Conservation (phyloP, 1,284 basidiomycete genomes). For the Trichosporon faecale region DNA sequence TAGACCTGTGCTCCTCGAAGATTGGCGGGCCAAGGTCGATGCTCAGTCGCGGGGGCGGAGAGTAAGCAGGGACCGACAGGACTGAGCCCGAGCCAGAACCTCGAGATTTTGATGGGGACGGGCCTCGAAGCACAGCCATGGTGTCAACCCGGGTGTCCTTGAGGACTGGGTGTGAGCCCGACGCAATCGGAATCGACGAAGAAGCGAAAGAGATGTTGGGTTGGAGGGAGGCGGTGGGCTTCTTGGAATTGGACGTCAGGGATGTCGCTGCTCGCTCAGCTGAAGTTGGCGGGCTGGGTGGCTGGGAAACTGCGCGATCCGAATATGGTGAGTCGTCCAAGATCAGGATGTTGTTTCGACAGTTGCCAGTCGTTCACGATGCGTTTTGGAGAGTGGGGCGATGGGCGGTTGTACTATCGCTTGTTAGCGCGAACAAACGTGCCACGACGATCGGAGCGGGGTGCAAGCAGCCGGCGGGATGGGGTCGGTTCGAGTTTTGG, state of each 20-base stretch:
- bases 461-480: background rate
- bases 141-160: background rate
- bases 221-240: background rate
- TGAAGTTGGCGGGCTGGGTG: background rate
- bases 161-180: background rate
- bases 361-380: background rate
- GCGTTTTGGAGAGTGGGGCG: background rate
- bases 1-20: slow-evolving; percentile 3
- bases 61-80: background rate
- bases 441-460: slow-evolving; percentile 2
- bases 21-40: slow-evolving; percentile 4
- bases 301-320: background rate
- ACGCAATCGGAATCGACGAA: background rate
- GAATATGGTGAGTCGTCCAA: background rate
- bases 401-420: background rate
- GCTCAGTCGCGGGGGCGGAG: background rate
- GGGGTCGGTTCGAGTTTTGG: background rate
- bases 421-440: background rate
- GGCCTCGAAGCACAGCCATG: slow-evolving; percentile 6
- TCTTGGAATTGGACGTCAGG: background rate
- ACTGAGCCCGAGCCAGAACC: background rate
- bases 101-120: background rate
- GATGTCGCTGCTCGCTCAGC: background rate
- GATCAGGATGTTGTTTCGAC: background rate
- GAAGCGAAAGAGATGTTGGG: background rate